These are phyloP conservation scores for Penicillium fuscoglaucum DNA, from an alignment of 2,329 filamentous ascomycete genomes.

Conservation along the genomic window DNA sequence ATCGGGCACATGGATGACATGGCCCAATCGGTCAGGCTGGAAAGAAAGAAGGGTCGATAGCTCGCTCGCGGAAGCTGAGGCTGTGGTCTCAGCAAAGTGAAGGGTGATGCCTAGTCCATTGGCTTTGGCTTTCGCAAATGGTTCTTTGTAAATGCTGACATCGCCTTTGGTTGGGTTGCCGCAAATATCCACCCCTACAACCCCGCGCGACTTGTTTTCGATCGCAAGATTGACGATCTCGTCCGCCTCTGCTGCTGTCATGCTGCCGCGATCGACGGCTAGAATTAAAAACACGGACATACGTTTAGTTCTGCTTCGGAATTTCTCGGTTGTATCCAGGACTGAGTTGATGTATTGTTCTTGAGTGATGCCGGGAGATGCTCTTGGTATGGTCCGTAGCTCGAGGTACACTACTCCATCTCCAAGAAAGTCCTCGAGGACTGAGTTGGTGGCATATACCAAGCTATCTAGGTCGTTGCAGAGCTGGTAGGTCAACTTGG, in stretches of 20 bases:
- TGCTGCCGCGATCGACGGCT: conserved; percentile 69
- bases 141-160: conserved; percentile 59
- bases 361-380: conserved; percentile 59
- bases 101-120: conserved; percentile 65
- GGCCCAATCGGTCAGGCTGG: conserved; percentile 68
- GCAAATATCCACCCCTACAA: conserved; percentile 77
- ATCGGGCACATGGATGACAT: conserved; percentile 73
- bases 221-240: conserved; percentile 65
- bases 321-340: conserved; percentile 61
- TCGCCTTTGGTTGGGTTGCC: conserved; percentile 69
- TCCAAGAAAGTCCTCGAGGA: conserved; percentile 64
- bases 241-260: conserved; percentile 58
- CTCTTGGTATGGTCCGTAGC: conserved; percentile 75
- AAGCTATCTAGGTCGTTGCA: conserved; percentile 63
- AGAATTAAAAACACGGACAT: conserved; percentile 69
- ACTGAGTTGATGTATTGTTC: conserved; percentile 66
- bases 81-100: conserved; percentile 72
- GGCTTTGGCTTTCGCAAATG: conserved; percentile 59
- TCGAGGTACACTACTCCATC: conserved; percentile 79
- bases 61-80: conserved; percentile 60
- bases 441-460: conserved; percentile 62
- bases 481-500: conserved; percentile 75
- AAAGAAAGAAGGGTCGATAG: conserved; percentile 65
- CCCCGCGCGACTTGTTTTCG: conserved; percentile 53
- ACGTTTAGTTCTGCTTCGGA: conserved; percentile 41